Evolutionary conservation across 164 flowering plant genomes (phyloP).

Genomic region (Magnolia officinalis): DNA sequence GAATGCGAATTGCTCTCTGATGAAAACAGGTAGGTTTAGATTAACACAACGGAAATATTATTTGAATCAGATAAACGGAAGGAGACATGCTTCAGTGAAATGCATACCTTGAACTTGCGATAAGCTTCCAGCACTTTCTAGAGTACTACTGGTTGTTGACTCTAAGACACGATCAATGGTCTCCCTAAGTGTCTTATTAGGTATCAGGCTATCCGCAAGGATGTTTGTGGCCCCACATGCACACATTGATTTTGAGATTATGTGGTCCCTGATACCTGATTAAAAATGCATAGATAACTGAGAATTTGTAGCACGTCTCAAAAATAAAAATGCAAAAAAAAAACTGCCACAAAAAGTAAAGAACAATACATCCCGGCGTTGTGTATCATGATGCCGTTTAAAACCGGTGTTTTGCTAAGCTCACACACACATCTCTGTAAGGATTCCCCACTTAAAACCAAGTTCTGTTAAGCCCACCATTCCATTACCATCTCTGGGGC

Average conservation of each 20-base stretch:
- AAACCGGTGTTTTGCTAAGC: neutral
- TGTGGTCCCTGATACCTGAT: constrained; percentile 84
- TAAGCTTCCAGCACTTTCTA: constrained; percentile 69
- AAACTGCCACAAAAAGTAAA: neutral
- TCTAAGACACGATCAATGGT: constrained; percentile 76
- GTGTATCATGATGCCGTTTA: neutral
- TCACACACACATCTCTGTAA: neutral
- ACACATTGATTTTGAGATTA: constrained; percentile 71
- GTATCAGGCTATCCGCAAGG: constrained; percentile 90
- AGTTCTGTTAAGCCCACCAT: too few species aligned
- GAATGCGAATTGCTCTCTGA: constrained; percentile 75
- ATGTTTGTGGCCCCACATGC: constrained; percentile 79
- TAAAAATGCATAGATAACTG: neutral
- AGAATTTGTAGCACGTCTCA: too few species aligned
- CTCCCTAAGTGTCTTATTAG: constrained; percentile 89
- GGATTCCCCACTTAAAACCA: neutral
- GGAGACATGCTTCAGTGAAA: neutral
- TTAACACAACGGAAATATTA: neutral
- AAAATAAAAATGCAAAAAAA: neutral
- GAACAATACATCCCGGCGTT: neutral
- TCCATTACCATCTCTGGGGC: neutral
- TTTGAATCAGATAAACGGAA: neutral
- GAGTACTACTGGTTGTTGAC: constrained; percentile 67
- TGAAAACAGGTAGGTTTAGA: neutral
- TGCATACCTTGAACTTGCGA: constrained; percentile 66